Evolutionary conservation across 306 rosid species (phyloP).

Genomic region (Luffa acutangula): DNA sequence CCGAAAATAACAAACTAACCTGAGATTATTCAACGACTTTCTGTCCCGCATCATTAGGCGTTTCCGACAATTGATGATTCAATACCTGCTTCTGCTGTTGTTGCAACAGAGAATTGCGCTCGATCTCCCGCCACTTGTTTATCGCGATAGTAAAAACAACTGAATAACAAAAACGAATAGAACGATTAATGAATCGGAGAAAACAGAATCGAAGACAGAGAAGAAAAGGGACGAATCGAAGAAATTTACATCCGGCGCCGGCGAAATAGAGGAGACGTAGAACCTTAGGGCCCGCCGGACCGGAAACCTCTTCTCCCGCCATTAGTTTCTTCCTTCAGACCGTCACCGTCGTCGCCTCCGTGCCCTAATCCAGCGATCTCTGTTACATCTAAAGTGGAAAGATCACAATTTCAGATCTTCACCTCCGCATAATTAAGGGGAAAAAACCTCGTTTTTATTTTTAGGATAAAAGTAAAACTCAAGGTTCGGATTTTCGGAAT

Average conservation of each 20-base stretch:
- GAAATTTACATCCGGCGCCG: constrained; percentile 68
- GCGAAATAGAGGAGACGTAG: constrained; percentile 48
- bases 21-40: constrained; percentile 5
- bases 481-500: background rate
- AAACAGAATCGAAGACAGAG: background rate
- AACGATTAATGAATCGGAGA: background rate
- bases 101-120: background rate
- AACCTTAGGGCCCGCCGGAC: constrained; percentile 89
- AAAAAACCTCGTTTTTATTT: background rate
- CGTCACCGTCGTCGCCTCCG: background rate
- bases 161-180: background rate
- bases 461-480: background rate
- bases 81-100: constrained; percentile 6
- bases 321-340: constrained; percentile 18
- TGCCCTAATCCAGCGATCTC: background rate
- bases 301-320: constrained; percentile 67
- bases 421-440: background rate
- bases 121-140: constrained; percentile 15
- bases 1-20: constrained; percentile 2
- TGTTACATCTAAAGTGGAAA: background rate
- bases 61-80: constrained; percentile 10
- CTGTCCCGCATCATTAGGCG: background rate
- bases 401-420: background rate
- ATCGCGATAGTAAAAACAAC: constrained; percentile 9
- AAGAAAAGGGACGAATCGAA: background rate